These are phyloP conservation scores for Auricularia sp. DNA, from an alignment of 768 basidiomycete species.

Conservation along the genomic window DNA sequence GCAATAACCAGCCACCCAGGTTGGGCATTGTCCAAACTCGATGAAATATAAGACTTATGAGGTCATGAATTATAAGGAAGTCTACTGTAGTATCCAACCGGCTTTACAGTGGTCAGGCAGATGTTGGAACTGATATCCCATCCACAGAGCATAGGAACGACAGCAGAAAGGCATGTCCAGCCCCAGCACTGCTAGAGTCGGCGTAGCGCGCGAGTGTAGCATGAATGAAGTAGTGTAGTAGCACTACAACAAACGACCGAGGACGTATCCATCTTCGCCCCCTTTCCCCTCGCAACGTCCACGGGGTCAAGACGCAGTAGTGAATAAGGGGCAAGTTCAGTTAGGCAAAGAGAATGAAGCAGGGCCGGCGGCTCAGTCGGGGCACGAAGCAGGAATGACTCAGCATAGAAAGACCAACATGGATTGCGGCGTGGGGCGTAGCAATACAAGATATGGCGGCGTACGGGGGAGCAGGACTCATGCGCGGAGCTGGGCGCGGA, in stretches of 20 bases:
- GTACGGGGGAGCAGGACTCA: slow-evolving; percentile 20
- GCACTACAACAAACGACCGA: background rate
- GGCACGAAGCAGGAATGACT: background rate
- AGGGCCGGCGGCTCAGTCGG: background rate
- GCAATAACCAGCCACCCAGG: too few species aligned
- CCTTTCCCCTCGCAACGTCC: slow-evolving; percentile 72
- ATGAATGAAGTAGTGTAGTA: too few species aligned
- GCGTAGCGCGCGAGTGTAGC: too few species aligned
- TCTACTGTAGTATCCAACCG: too few species aligned
- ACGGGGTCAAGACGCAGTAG: slow-evolving; percentile 49
- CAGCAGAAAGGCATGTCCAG: too few species aligned
- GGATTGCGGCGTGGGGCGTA: background rate
- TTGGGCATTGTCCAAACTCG: too few species aligned
- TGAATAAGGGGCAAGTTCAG: slow-evolving; percentile 51
- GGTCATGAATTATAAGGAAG: too few species aligned
- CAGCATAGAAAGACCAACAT: background rate
- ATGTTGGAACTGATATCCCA: too few species aligned
- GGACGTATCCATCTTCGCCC: slow-evolving; percentile 38
- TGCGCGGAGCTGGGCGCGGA: slow-evolving; percentile 72
- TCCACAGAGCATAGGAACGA: too few species aligned
- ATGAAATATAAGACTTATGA: too few species aligned
- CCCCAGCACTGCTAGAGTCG: too few species aligned
- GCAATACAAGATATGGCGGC: slow-evolving; percentile 10
- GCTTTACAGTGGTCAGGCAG: too few species aligned
- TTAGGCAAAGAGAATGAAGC: background rate